A percentile compares a stretch with the other conserved stretches of the same genome.
Evolutionary conservation across 31 red algal genomes (phyloP).

Genomic region (Porphyra umbilicalis): DNA sequence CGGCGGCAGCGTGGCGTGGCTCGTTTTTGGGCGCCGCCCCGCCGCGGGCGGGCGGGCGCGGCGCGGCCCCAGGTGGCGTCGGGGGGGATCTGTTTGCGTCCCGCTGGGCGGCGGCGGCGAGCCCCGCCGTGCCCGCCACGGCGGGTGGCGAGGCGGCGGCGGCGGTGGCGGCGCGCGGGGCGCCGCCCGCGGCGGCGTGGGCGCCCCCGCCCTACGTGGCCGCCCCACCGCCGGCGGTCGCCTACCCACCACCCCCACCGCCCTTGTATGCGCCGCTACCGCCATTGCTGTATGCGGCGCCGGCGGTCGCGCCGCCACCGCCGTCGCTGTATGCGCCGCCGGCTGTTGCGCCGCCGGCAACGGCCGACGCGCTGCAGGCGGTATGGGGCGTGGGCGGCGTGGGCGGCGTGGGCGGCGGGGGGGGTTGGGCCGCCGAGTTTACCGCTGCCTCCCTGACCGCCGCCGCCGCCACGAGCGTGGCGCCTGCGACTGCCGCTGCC

Average conservation of each 20-base stretch:
- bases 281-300: too few relatives aligned
- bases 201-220: not conserved
- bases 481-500: not conserved
- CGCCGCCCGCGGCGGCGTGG: not conserved
- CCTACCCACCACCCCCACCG: not conserved
- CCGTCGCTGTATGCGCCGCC: not conserved
- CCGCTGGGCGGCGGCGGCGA: not conserved
- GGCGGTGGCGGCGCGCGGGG: not conserved
- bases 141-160: not conserved
- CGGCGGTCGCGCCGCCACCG: not conserved
- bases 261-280: not conserved
- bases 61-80: too few relatives aligned
- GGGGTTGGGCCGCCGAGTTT: not conserved
- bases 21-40: not conserved
- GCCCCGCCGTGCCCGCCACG: too few relatives aligned
- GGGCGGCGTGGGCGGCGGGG: not conserved
- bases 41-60: not conserved
- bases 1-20: not conserved
- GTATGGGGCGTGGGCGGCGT: not conserved
- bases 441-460: not conserved
- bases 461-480: too few relatives aligned
- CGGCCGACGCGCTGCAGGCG: not conserved
- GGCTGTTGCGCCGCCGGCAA: not conserved
- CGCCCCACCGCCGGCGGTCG: not conserved
- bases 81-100: not conserved